Evolutionary conservation across 75 land plant genomes (phyloP).

Genomic region (Chamaecyparis obtusa): DNA sequence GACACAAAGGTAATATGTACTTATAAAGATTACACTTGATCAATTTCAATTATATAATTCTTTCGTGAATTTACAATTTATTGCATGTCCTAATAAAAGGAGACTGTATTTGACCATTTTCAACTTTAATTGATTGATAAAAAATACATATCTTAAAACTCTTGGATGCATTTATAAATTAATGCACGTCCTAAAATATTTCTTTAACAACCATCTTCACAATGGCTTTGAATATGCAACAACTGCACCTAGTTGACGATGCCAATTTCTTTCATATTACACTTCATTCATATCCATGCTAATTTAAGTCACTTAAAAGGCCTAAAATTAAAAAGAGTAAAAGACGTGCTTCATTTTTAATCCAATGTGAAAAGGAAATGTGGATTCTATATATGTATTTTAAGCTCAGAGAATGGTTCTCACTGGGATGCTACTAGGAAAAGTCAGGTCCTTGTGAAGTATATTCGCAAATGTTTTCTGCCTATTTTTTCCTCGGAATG

Average conservation of each 20-base stretch:
- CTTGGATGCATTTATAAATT: no score
- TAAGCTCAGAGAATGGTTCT: conserved; percentile 6
- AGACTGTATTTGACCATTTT: no score
- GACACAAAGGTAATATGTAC: no score
- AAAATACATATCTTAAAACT: no score
- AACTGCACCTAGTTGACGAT: background rate
- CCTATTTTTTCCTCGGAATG: conserved; percentile 89
- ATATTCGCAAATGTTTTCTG: conserved; percentile 92
- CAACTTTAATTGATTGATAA: no score
- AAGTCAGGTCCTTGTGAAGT: conserved; percentile 80
- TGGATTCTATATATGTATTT: background rate
- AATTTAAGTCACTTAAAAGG: background rate
- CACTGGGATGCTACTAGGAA: conserved; percentile 89
- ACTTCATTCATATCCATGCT: background rate
- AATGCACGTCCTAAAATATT: no score
- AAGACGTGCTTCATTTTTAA: background rate
- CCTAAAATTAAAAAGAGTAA: background rate
- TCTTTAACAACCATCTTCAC: no score
- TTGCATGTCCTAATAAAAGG: no score
- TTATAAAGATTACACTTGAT: no score
- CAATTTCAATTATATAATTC: no score
- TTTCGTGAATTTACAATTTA: no score
- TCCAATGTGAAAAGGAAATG: background rate
- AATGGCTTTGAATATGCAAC: background rate
- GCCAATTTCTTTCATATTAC: background rate